Conservation (phyloP, 83 land plant species). For the Diphasiastrum complanatum region DNA sequence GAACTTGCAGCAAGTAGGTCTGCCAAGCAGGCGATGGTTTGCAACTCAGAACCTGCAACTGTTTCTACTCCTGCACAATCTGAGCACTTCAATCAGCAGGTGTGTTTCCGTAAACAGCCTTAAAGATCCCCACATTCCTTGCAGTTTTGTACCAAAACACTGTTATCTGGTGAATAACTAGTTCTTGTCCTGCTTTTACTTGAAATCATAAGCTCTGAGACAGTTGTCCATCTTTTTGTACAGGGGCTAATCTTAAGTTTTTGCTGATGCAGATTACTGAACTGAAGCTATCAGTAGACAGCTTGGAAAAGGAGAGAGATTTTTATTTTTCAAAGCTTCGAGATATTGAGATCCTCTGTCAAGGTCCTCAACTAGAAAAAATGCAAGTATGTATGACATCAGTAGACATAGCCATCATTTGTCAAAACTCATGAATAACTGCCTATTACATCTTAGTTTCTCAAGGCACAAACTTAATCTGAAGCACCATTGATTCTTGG, state of each 20-base stretch:
- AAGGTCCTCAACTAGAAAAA: constrained; percentile 34
- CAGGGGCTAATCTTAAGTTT: not conserved
- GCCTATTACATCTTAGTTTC: not conserved
- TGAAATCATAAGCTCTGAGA: not conserved
- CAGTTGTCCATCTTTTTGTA: not conserved
- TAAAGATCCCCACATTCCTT: too few species aligned
- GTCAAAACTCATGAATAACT: not conserved
- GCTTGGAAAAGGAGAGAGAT: constrained; percentile 57
- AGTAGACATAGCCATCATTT: not conserved
- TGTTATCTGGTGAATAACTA: too few species aligned
- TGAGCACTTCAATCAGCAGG: too few species aligned
- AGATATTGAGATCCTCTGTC: constrained; percentile 54
- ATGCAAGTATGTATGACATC: constrained; percentile 30
- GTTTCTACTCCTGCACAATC: too few species aligned
- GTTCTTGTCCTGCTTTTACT: not conserved
- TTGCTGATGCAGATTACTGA: constrained; percentile 32
- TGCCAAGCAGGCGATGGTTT: too few species aligned
- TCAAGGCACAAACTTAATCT: not conserved
- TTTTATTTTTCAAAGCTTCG: constrained; percentile 55
- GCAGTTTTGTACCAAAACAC: too few species aligned
- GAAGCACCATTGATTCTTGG: not conserved
- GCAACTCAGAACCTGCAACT: too few species aligned
- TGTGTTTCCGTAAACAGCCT: too few species aligned
- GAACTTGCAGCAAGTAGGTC: too few species aligned
- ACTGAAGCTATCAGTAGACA: constrained; percentile 36